Evolutionary conservation across 352 stramenopile species (phyloP).

Genomic region (Plasmopara halstedii): DNA sequence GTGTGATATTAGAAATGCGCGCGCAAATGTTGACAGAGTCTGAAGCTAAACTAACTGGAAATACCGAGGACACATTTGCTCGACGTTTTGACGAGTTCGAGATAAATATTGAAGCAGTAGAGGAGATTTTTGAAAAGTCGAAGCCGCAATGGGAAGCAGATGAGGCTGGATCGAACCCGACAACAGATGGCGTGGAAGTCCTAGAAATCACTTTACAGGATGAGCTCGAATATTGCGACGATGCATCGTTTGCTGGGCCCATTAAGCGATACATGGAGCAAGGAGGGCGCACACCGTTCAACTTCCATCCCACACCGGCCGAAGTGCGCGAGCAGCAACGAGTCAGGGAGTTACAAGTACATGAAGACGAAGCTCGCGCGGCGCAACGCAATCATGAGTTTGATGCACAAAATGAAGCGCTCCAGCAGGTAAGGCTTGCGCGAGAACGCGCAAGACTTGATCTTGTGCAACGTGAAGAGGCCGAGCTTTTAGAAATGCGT

Average conservation of each 20-base stretch:
- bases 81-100: slow-evolving; percentile 41
- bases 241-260: slow-evolving; percentile 31
- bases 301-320: slow-evolving; percentile 75
- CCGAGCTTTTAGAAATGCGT: slow-evolving; percentile 65
- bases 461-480: slow-evolving; percentile 70
- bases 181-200: slow-evolving; percentile 43
- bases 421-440: slow-evolving; percentile 34
- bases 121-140: slow-evolving; percentile 57
- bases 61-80: slow-evolving; percentile 54
- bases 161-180: slow-evolving; percentile 1
- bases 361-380: slow-evolving; percentile 32
- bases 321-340: slow-evolving; percentile 45
- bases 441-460: slow-evolving; percentile 59
- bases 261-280: slow-evolving; percentile 74
- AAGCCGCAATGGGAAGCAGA: slow-evolving; percentile 1
- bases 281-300: slow-evolving; percentile 51
- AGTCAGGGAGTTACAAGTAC: slow-evolving; percentile 37
- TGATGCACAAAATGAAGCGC: slow-evolving; percentile 40
- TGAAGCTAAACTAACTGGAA: slow-evolving; percentile 43
- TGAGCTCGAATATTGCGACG: slow-evolving; percentile 36
- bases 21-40: slow-evolving; percentile 50
- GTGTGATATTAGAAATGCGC: slow-evolving; percentile 40
- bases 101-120: slow-evolving; percentile 37
- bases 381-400: slow-evolving; percentile 35
- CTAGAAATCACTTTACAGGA: slow-evolving; percentile 49